A percentile compares a stretch with the other conserved stretches of the same genome.
These are phyloP conservation scores for Sordariomycetes sp. DNA, from an alignment of 2,329 filamentous ascomycete species.

Conservation along the genomic window DNA sequence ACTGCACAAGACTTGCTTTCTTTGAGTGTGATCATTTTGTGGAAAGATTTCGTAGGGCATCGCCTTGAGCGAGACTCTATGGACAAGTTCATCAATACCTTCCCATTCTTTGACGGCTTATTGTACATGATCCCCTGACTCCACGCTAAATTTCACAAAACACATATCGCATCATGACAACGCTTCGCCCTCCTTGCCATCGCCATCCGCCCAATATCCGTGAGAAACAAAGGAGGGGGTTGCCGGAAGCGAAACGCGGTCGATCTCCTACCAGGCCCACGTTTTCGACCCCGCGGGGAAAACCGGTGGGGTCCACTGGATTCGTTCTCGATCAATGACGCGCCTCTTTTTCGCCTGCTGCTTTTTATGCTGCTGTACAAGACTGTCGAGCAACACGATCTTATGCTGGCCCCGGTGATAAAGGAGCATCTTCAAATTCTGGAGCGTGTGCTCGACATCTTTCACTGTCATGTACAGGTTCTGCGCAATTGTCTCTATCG, in stretches of 20 bases:
- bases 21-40: not conserved
- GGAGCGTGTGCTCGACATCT: conserved; percentile 88
- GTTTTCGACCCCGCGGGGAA: conserved; percentile 83
- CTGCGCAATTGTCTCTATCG: conserved; percentile 72
- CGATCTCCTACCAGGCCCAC: conserved; percentile 68
- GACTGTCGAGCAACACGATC: conserved; percentile 76
- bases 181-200: not conserved
- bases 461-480: conserved; percentile 89
- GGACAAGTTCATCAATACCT: not conserved
- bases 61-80: not conserved
- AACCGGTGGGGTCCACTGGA: conserved; percentile 93
- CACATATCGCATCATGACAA: not conserved
- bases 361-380: conserved; percentile 69
- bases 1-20: not conserved
- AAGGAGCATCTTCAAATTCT: conserved; percentile 87
- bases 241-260: not conserved
- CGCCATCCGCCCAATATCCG: not conserved
- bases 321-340: conserved; percentile 60
- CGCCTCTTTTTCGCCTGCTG: conserved; percentile 66
- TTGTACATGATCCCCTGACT: not conserved
- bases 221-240: not conserved
- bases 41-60: not conserved
- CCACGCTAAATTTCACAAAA: not conserved
- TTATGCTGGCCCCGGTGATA: conserved; percentile 97
- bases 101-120: not conserved